Evolutionary conservation across 768 basidiomycete species (phyloP), one percentile per base, ranked within the genome.

Genomic region (Leucosporidium creatinivorum): DNA sequence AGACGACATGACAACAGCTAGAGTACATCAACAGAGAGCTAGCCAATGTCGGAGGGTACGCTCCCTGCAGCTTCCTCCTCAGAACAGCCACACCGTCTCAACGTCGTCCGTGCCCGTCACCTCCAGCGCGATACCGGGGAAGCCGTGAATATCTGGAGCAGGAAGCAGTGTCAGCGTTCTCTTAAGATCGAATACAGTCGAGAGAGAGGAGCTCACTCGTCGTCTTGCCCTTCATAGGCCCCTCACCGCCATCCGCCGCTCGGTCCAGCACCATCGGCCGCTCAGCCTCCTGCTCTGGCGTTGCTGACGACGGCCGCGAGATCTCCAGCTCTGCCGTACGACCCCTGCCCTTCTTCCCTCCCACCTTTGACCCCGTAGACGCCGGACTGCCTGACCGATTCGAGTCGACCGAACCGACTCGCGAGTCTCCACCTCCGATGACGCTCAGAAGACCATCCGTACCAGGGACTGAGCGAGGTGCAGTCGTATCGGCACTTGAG

Each of bases 21-120:
- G 10, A 44, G 39, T 44, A 44, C 39, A 44, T 44, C 12, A 5
- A 36, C 5, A 36, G 33, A n/a, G n/a, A n/a, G n/a, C n/a, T n/a
- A n/a, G n/a, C n/a, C n/a, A n/a, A n/a, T n/a, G n/a, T n/a, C n/a
- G n/a, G n/a, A n/a, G n/a, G n/a, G n/a, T n/a, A n/a, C n/a, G n/a
- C n/a, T n/a, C n/a, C n/a, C n/a, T n/a, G n/a, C n/a, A 33, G 10
- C 10, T 33, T 33, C 33, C 33, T 33, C 33, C 33, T 57, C 52
- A 71, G 61, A 65, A 71, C 47, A 68, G 4, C 70, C 70, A 71
- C 23, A 71, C 57, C 12, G 70, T 71, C 58, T 71, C 70, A 31
- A 71, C 44, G n/a, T 65, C 67, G 21, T 67, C 60, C 19, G 50
- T 19, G 23, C 31, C 49, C 18, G 70, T 71, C 12, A 69, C 63